phyloP scores from a whole-genome alignment of 2,329 filamentous ascomycete species.

The Fusarium brevicatenulatum region DNA sequence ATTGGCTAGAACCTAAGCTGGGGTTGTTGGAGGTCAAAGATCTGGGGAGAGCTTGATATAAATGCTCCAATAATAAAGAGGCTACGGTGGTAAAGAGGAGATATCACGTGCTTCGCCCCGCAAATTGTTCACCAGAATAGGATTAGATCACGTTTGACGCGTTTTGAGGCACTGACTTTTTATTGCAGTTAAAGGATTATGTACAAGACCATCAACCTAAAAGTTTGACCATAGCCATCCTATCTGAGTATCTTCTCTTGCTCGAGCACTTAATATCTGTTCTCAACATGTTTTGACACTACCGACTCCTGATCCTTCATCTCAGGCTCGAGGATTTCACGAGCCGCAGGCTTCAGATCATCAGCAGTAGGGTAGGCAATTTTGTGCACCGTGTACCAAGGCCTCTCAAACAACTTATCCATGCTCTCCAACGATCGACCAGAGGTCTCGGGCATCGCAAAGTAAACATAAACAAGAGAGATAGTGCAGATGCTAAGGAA shows the following conservation, averaged over 20 bases:
- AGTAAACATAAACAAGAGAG: slow-evolving; percentile 47
- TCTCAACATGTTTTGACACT: slow-evolving; percentile 11
- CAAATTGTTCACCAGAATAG: background rate
- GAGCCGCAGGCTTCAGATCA: slow-evolving; percentile 28
- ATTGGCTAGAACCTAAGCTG: background rate
- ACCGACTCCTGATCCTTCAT: slow-evolving; percentile 23
- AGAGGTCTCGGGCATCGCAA: slow-evolving; percentile 48
- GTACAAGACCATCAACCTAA: fast-evolving
- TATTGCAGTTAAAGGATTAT: fast-evolving
- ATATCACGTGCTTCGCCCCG: slow-evolving; percentile 1
- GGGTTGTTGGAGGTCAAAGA: no score
- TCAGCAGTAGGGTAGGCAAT: slow-evolving; percentile 45
- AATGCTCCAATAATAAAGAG: background rate
- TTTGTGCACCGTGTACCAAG: slow-evolving; percentile 46
- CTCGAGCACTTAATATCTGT: background rate
- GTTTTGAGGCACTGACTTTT: fast-evolving
- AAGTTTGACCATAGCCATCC: fast-evolving
- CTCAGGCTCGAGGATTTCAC: slow-evolving; percentile 13
- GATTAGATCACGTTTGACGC: fast-evolving
- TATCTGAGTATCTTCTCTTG: fast-evolving
- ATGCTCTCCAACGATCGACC: slow-evolving; percentile 46
- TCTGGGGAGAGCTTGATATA: background rate
- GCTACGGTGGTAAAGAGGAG: fast-evolving
- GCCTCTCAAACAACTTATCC: slow-evolving; percentile 44
- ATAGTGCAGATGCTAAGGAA: slow-evolving; percentile 44